Percentiles rank a stretch among this genome's conserved stretches.
Conservation (phyloP, 192 early-diverging fungal species). For the Anaeromyces robustus region DNA sequence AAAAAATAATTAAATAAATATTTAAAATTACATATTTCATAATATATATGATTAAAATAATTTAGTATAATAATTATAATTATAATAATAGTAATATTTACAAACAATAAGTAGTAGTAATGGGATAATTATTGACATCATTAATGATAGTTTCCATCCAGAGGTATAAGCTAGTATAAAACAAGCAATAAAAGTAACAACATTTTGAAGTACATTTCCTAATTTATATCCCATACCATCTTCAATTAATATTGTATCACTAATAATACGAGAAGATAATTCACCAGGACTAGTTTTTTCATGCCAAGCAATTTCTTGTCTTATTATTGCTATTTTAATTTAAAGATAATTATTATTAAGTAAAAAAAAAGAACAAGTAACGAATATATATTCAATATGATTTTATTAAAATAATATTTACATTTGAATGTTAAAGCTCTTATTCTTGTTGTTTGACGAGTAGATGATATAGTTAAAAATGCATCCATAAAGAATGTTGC, state of each 20-base stretch:
- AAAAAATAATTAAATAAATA: too few species aligned
- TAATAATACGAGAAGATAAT: not conserved
- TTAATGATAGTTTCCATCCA: not conserved
- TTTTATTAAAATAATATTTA: not conserved
- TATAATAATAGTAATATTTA: too few species aligned
- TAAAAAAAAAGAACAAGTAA: too few species aligned
- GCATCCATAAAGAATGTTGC: not conserved
- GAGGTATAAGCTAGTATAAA: not conserved
- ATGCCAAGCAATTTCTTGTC: not conserved
- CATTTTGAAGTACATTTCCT: not conserved
- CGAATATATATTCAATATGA: too few species aligned
- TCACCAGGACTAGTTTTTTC: not conserved
- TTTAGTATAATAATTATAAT: too few species aligned
- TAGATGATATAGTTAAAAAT: not conserved
- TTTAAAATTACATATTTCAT: too few species aligned
- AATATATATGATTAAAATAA: too few species aligned
- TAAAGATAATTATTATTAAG: too few species aligned
- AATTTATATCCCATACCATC: not conserved
- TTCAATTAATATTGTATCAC: not conserved
- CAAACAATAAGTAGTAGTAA: not conserved
- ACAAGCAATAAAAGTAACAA: not conserved
- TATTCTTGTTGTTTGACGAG: not conserved
- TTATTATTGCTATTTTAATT: not conserved
- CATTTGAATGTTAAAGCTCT: not conserved
- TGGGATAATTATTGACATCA: not conserved